Percentiles rank a stretch among this genome's conserved stretches.
phyloP scores from a whole-genome alignment of 2,329 filamentous ascomycete species.

The Zasmidium cellare region DNA sequence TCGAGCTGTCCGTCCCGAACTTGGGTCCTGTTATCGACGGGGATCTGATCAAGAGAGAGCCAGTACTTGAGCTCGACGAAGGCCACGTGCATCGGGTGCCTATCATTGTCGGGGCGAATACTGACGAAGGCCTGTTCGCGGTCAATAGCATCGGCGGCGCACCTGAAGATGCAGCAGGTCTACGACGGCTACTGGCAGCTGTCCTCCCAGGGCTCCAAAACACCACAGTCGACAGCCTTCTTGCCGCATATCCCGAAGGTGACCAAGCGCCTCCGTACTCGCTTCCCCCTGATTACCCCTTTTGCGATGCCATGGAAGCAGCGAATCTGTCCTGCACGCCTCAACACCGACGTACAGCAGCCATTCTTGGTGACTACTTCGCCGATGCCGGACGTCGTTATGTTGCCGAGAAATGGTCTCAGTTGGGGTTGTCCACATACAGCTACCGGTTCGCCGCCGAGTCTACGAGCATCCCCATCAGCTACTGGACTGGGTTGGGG shows the following conservation, averaged over 20 bases:
- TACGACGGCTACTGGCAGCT: not conserved
- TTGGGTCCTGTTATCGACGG: constrained; percentile 67
- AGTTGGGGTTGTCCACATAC: not conserved
- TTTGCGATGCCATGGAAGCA: not conserved
- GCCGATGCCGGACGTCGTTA: not conserved
- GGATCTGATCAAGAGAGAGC: constrained; percentile 50
- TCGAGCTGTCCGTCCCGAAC: constrained; percentile 69
- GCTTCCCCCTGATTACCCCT: not conserved
- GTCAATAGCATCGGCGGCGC: constrained; percentile 67
- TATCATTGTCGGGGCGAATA: constrained; percentile 70
- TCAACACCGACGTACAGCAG: not conserved
- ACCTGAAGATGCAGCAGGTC: not conserved
- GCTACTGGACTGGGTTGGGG: not conserved
- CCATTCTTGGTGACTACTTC: not conserved
- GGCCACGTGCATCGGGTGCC: constrained; percentile 62
- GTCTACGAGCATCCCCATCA: not conserved
- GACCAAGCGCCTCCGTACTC: not conserved
- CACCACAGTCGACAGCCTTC: not conserved
- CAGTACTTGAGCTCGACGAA: constrained; percentile 50
- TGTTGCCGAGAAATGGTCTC: not conserved
- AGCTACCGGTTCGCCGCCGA: not conserved
- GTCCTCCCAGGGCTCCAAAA: not conserved
- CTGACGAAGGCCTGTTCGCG: constrained; percentile 73
- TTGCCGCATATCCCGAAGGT: not conserved
- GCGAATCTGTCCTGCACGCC: not conserved